phyloP scores from a whole-genome alignment of 805 yeast genomes.

The Myxozyma geophila region DNA sequence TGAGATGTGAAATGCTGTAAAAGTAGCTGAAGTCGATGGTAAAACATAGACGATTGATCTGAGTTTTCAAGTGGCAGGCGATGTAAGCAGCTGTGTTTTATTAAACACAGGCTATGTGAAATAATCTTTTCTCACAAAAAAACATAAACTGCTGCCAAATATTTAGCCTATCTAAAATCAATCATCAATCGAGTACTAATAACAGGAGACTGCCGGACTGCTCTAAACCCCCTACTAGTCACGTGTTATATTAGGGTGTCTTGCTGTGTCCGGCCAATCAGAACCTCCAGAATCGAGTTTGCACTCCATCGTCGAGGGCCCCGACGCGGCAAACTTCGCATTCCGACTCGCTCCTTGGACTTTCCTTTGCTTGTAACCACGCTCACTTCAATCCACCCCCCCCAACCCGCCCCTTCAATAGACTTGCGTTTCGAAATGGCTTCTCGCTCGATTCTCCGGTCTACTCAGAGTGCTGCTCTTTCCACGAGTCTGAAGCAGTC shows the following conservation, averaged over 20 bases:
- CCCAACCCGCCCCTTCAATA: background rate
- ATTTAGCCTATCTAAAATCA: no score
- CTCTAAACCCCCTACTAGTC: background rate
- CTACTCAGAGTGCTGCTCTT: slow-evolving; percentile 10
- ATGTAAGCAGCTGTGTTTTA: no score
- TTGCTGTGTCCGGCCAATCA: slow-evolving; percentile 15
- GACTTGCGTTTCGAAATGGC: slow-evolving; percentile 10
- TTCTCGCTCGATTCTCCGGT: slow-evolving; percentile 10
- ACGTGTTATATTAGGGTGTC: no score
- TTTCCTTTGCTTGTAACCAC: background rate
- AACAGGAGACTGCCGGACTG: no score
- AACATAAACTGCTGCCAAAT: no score
- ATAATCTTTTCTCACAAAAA: no score
- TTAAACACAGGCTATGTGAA: no score
- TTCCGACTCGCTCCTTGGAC: slow-evolving; percentile 11
- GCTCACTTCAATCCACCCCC: background rate
- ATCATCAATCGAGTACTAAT: no score
- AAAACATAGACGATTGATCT: no score
- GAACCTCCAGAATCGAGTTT: slow-evolving; percentile 15
- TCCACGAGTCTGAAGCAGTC: slow-evolving; percentile 11
- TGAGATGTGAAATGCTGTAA: no score
- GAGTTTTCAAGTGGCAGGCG: no score
- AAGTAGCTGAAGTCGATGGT: no score
- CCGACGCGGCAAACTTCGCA: slow-evolving; percentile 5
- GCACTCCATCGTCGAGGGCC: slow-evolving; percentile 17